Conservation (phyloP, 257 asterid species). For the Avicennia marina region DNA sequence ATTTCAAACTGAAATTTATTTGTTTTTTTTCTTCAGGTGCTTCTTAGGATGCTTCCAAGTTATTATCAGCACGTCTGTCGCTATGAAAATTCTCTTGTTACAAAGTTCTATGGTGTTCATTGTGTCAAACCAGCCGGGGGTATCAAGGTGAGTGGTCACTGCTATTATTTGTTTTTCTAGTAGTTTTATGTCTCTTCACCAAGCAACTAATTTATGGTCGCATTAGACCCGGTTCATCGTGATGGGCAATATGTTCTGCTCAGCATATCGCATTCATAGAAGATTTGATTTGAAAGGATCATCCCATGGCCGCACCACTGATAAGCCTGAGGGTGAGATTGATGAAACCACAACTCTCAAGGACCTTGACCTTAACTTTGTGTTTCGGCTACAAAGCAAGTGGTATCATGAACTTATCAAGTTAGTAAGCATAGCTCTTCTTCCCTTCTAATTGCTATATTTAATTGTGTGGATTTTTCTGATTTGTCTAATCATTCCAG, state of each 20-base stretch:
- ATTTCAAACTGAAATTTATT: slow-evolving; percentile 9
- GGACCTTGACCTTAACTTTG: slow-evolving; percentile 79
- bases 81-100: slow-evolving; percentile 61
- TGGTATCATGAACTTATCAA: slow-evolving; percentile 87
- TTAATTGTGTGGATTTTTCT: neutral
- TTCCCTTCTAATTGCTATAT: neutral
- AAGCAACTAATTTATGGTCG: slow-evolving; percentile 17
- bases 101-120: slow-evolving; percentile 67
- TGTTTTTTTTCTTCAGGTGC: slow-evolving; percentile 47
- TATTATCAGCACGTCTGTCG: slow-evolving; percentile 51
- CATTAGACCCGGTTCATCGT: slow-evolving; percentile 85
- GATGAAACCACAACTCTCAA: slow-evolving; percentile 95
- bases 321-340: slow-evolving; percentile 69
- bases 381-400: slow-evolving; percentile 63
- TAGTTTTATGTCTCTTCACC: neutral
- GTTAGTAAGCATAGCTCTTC: slow-evolving; percentile 33
- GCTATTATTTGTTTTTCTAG: neutral
- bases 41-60: slow-evolving; percentile 62
- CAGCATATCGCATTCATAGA: slow-evolving; percentile 82
- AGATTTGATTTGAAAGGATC: slow-evolving; percentile 94
- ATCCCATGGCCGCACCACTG: slow-evolving; percentile 84
- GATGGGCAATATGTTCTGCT: slow-evolving; percentile 94
- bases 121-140: slow-evolving; percentile 72
- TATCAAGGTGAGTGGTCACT: slow-evolving; percentile 37
- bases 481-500: slow-evolving; percentile 31